phyloP scores from a whole-genome alignment of 139 green algal species.

The Chlorella sp. region DNA sequence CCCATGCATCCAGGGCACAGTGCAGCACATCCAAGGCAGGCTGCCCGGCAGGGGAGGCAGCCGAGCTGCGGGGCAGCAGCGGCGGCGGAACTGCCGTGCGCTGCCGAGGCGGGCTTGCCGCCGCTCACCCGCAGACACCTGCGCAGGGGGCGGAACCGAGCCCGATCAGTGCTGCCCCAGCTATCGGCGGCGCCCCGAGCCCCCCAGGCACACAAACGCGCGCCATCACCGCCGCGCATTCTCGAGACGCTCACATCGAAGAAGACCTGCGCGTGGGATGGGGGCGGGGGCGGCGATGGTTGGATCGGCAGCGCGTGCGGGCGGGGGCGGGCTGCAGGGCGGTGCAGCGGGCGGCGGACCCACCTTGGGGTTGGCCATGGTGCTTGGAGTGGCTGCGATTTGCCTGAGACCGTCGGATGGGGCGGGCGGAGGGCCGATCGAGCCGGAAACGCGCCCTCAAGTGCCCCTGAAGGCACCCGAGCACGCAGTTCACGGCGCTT shows the following conservation, averaged over 20 bases:
- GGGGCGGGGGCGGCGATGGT: background rate
- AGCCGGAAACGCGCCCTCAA: background rate
- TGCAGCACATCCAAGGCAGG: too few relatives aligned
- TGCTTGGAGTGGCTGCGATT: background rate
- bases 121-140: constrained; percentile 19
- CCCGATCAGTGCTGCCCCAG: background rate
- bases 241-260: constrained; percentile 6
- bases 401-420: background rate
- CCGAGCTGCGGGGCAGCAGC: background rate
- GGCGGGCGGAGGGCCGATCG: background rate
- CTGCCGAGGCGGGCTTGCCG: background rate
- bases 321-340: background rate
- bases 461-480: too few relatives aligned
- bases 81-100: background rate
- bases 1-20: too few relatives aligned
- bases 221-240: too few relatives aligned
- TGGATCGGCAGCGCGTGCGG: background rate
- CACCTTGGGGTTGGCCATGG: constrained; percentile 19
- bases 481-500: too few relatives aligned
- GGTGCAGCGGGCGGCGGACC: background rate
- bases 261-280: constrained; percentile 5
- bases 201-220: background rate
- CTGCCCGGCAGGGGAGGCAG: too few relatives aligned
- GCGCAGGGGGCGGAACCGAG: background rate
- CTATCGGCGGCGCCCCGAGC: background rate